These are phyloP conservation scores for Xylona heveae DNA, from an alignment of 495 filamentous ascomycete species.

Conservation along the genomic window DNA sequence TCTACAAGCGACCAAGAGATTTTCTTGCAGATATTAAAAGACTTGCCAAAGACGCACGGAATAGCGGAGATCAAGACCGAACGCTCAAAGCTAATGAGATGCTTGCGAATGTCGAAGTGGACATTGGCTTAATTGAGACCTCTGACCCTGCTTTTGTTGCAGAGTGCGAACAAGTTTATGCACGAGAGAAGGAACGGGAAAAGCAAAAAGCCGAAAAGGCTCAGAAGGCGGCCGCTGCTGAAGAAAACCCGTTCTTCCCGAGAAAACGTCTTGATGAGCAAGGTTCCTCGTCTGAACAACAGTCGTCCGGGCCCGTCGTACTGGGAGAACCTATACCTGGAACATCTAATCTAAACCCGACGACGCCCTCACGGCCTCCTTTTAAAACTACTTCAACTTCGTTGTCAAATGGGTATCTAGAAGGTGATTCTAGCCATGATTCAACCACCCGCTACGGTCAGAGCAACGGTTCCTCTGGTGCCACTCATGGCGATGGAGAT, in stretches of 20 bases:
- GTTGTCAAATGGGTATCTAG: too few relatives aligned
- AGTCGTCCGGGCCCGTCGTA: constrained; percentile 31
- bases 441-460: constrained; percentile 19
- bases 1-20: constrained; percentile 72
- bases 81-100: constrained; percentile 76
- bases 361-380: constrained; percentile 27
- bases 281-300: constrained; percentile 16
- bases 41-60: constrained; percentile 61
- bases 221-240: constrained; percentile 28
- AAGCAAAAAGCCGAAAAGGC: constrained; percentile 36
- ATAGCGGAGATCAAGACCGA: constrained; percentile 49
- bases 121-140: constrained; percentile 47
- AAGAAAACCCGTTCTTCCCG: constrained; percentile 14
- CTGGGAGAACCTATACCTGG: constrained; percentile 32
- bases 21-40: constrained; percentile 71
- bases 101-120: constrained; percentile 75
- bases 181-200: constrained; percentile 48
- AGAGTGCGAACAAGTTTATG: constrained; percentile 52
- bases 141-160: constrained; percentile 41
- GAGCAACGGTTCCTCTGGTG: constrained; percentile 48
- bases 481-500: constrained; percentile 27
- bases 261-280: constrained; percentile 2
- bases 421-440: constrained; percentile 27
- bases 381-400: constrained; percentile 26
- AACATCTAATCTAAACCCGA: constrained; percentile 18